Evolutionary conservation across 169 alveolate species (phyloP), one percentile per base, ranked within the genome.

Genomic region (Cyclospora cayetanensis): DNA sequence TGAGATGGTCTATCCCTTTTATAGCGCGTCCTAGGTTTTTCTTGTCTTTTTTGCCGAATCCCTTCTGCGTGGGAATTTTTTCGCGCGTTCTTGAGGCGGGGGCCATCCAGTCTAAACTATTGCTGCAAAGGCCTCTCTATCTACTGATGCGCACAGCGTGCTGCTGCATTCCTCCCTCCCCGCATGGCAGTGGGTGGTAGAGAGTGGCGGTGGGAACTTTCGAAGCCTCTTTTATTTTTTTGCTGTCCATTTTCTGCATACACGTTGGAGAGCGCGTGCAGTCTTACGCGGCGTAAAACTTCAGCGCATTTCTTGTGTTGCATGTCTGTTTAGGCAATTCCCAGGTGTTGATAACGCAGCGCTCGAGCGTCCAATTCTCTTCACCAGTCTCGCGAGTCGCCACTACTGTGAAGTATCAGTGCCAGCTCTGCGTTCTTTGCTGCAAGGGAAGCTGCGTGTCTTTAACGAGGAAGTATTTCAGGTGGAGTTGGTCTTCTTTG

Each of bases 391-490:
- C 41, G 93, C 82, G 22, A 89, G 89, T n/a, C 60, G 70, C 43
- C 88, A 82, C 25, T 89, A 89, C 65, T 65, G 84, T 37, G 93
- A 89, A 60, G 93, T 89, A 25, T 55, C 90, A 25, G 35, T 80
- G 70, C 82, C 72, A 9, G 89, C 65, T 46, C 20, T 90, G 79
- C 83, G 90, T 11, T 63, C 84, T 31, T 27, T 79, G 86, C 85
- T 94, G 80, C 91, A 70, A 55, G 95, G 93, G 50, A 96, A 97
- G 95, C 93, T 98, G 90, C 96, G 96, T 82, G 93, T 97, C 42
- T 98, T 97, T 94, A 96, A 98, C 86, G 99, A 98, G 95, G 99
- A 98, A 94, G 99, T 98, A 93, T 96, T 98, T 65, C 96, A 97
- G 83, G 99, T 97, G 31, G 98, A 98, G 55, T 96, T 98, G 60